These are phyloP conservation scores for Forsythia suspensa DNA, from an alignment of 257 asterid species.

Conservation along the genomic window DNA sequence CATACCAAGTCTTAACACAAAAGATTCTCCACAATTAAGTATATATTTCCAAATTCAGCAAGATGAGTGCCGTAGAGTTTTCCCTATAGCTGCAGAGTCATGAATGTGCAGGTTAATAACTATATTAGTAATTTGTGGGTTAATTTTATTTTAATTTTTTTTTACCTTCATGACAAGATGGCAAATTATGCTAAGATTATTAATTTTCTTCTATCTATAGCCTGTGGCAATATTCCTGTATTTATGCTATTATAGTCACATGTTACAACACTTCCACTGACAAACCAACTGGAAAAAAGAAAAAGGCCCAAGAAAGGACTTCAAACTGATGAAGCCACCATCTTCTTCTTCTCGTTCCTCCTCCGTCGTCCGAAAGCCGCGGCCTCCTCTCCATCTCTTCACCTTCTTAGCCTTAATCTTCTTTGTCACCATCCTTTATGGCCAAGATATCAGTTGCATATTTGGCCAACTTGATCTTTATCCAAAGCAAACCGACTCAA, in stretches of 20 bases:
- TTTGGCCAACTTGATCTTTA: constrained; percentile 24
- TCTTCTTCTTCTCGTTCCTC: constrained; percentile 27
- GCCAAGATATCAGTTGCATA: constrained; percentile 41
- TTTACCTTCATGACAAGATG: background rate
- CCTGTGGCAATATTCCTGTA: background rate
- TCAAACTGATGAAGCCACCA: constrained; percentile 35
- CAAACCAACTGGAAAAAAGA: background rate
- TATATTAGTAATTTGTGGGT: background rate
- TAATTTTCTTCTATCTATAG: background rate
- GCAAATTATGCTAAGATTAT: background rate
- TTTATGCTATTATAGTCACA: background rate
- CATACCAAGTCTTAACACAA: background rate
- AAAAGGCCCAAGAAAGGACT: background rate
- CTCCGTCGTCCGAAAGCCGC: constrained; percentile 20
- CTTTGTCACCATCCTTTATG: constrained; percentile 39
- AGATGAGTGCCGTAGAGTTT: no score
- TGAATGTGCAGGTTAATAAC: background rate
- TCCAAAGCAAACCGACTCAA: constrained; percentile 23
- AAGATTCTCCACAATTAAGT: background rate
- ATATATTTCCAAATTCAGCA: no score
- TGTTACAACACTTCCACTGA: background rate
- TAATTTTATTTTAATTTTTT: background rate
- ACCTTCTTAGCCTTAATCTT: constrained; percentile 36
- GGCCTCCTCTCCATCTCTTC: constrained; percentile 33
- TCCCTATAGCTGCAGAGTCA: no score